These are phyloP conservation scores for Simplicillium sp. DNA, from an alignment of 2,329 filamentous ascomycete genomes.

Conservation along the genomic window DNA sequence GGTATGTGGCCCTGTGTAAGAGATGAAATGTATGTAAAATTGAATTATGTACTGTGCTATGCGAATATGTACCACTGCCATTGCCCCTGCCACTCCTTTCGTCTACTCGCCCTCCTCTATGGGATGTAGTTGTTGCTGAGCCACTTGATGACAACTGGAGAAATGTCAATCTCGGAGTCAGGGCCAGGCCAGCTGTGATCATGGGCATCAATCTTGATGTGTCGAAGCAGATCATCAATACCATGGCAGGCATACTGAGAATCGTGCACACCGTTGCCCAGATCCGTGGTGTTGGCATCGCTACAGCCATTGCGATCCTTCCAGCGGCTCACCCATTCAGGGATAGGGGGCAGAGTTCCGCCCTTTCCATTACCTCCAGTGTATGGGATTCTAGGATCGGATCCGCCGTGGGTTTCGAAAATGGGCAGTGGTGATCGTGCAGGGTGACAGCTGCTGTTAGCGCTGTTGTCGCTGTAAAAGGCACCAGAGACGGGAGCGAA, in stretches of 20 bases:
- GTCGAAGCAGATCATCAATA: not conserved
- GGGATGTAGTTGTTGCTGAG: not conserved
- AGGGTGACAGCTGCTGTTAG: slow-evolving; percentile 21
- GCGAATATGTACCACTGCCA: no score
- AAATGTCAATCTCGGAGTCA: not conserved
- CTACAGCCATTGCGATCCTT: slow-evolving; percentile 4
- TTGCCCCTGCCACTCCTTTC: no score
- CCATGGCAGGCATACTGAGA: slow-evolving; percentile 2
- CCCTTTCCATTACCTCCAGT: slow-evolving; percentile 18
- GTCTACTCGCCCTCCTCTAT: not conserved
- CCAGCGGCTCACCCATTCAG: slow-evolving; percentile 3
- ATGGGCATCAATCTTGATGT: not conserved
- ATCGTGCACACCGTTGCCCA: not conserved
- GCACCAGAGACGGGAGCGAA: slow-evolving; percentile 15
- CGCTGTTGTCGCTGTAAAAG: slow-evolving; percentile 22
- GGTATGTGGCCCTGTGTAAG: no score
- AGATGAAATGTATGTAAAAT: no score
- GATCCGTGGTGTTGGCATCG: not conserved
- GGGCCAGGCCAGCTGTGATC: not conserved
- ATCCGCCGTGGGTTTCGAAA: slow-evolving; percentile 36
- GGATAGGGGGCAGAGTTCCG: slow-evolving; percentile 1
- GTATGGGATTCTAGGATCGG: slow-evolving; percentile 33
- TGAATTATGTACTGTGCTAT: no score
- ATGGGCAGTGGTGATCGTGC: slow-evolving; percentile 27
- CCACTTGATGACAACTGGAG: not conserved